Conservation (phyloP, 1,139 yeast species). For the Taiozyma sp. region DNA sequence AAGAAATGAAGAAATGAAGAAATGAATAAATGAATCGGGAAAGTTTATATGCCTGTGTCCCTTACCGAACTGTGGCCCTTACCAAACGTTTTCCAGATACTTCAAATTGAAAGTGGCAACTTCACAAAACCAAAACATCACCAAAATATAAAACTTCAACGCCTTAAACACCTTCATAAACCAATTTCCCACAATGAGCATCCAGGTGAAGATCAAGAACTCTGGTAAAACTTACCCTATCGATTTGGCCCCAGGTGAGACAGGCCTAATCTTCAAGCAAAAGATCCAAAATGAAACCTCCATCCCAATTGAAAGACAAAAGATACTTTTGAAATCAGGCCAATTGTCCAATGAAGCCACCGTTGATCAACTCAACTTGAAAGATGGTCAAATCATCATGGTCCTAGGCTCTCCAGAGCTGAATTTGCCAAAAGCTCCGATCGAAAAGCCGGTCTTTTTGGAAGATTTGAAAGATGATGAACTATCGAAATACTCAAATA, state of each 20-base stretch:
- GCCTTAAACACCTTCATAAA: no score
- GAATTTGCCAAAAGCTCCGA: conserved; percentile 57
- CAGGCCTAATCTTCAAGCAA: conserved; percentile 67
- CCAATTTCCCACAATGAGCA: background rate
- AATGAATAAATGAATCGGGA: no score
- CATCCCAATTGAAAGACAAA: conserved; percentile 85
- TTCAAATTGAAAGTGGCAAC: background rate
- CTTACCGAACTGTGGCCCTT: background rate
- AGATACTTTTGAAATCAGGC: conserved; percentile 85
- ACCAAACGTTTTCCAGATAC: background rate
- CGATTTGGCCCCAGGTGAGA: conserved; percentile 48
- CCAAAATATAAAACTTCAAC: background rate
- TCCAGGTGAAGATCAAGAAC: conserved; percentile 54
- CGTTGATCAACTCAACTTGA: conserved; percentile 47
- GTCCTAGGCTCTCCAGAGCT: conserved; percentile 88
- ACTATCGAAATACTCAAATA: conserved; percentile 18
- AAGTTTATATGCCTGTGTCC: background rate
- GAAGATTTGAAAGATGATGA: conserved; percentile 57
- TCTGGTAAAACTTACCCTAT: conserved; percentile 81
- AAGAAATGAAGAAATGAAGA: no score
- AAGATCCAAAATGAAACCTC: conserved; percentile 71
- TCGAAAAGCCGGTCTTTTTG: conserved; percentile 47
- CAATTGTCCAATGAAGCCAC: conserved; percentile 69
- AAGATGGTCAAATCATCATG: conserved; percentile 70
- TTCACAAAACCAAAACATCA: background rate